These are phyloP conservation scores for Penicillium waksmanii DNA, from an alignment of 495 filamentous ascomycete species.

Conservation along the genomic window DNA sequence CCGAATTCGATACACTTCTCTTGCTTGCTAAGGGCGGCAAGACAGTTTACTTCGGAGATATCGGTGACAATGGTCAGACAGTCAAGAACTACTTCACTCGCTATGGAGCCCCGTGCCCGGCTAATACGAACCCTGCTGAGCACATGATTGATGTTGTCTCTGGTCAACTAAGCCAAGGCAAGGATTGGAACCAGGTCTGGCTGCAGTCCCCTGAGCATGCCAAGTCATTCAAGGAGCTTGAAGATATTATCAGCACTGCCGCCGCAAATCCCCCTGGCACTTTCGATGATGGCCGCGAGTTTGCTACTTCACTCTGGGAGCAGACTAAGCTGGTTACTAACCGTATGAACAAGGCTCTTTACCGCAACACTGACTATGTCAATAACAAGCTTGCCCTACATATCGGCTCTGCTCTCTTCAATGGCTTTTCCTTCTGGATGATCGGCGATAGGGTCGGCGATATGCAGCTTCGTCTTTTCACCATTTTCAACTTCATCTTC, in stretches of 20 bases:
- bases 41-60: slow-evolving; percentile 72
- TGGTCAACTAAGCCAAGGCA: slow-evolving; percentile 37
- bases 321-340: slow-evolving; percentile 62
- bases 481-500: slow-evolving; percentile 57
- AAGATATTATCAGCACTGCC: slow-evolving; percentile 51
- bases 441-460: slow-evolving; percentile 33
- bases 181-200: slow-evolving; percentile 70
- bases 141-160: slow-evolving; percentile 88
- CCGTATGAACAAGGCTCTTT: slow-evolving; percentile 62
- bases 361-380: slow-evolving; percentile 65
- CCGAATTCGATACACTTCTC: slow-evolving; percentile 73
- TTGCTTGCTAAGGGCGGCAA: slow-evolving; percentile 71
- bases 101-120: slow-evolving; percentile 73
- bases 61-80: slow-evolving; percentile 55
- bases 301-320: slow-evolving; percentile 57
- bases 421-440: slow-evolving; percentile 49
- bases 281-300: slow-evolving; percentile 52
- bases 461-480: slow-evolving; percentile 42
- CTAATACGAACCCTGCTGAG: slow-evolving; percentile 79
- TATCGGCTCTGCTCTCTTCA: slow-evolving; percentile 42
- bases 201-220: slow-evolving; percentile 55
- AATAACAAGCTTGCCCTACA: slow-evolving; percentile 60
- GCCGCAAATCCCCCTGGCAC: slow-evolving; percentile 35
- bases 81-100: slow-evolving; percentile 75
- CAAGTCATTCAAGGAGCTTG: slow-evolving; percentile 54